Evolutionary conservation across 345 rosid genomes (phyloP).

Genomic region (Syzygium grande): DNA sequence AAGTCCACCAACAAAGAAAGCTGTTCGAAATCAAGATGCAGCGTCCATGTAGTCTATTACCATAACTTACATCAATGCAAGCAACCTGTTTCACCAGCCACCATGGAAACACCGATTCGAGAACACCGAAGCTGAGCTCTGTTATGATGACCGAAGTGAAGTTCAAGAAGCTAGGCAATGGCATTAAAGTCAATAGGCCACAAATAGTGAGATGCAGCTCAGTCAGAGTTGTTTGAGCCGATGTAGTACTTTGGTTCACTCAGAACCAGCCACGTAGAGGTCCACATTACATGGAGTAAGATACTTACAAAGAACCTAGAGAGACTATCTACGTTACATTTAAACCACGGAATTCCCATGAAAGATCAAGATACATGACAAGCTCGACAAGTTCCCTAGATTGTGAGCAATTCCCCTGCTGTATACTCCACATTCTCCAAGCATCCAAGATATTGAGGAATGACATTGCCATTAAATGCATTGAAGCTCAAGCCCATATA

Average conservation of each 20-base stretch:
- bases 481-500: not conserved
- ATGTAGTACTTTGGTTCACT: not conserved
- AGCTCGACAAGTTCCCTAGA: not conserved
- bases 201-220: not conserved
- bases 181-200: not conserved
- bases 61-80: not conserved
- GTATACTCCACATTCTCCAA: not conserved
- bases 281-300: not conserved
- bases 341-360: not conserved
- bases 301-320: not conserved
- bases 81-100: not conserved
- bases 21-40: not conserved
- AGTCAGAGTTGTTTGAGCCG: not conserved
- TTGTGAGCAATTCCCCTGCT: not conserved
- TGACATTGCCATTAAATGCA: not conserved
- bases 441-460: not conserved
- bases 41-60: not conserved
- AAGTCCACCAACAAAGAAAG: not conserved
- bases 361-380: not conserved
- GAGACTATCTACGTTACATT: not conserved
- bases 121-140: not conserved
- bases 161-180: not conserved
- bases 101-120: not conserved
- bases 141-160: not conserved
- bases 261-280: not conserved